Evolutionary conservation across 2,329 filamentous ascomycete species (phyloP), one percentile per base, ranked within the genome.

Genomic region (Aspergillus luchuensis): DNA sequence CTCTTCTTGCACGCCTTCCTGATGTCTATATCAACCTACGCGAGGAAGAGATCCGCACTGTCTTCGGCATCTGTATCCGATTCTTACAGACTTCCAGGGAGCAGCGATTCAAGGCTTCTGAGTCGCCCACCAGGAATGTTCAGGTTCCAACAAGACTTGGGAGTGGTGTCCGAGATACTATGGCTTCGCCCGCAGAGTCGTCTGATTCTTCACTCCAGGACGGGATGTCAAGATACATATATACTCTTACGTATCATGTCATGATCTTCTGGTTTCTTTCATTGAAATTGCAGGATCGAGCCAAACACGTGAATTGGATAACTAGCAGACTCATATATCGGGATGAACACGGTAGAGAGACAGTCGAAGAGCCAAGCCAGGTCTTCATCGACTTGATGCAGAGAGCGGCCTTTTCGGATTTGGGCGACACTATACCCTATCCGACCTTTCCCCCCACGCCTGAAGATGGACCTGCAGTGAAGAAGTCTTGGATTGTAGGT

Each of bases 261-360:
- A 93, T 99, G 66, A 90, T 92, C 1, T 97, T 96, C 73, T 99
- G 95, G 95, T 99, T 98, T 73, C 83, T 99, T 67, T 91, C 92
- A 1, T 76, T 99, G 68, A 94, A 92, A 71, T 84, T 97, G 55
- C 86, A 89, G 39, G 92, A 97, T 72, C 88, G 95, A 54, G 86
- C 89, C 36, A 91, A 87, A 63, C 89, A 96, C 66, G 92, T 97
- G 55, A 87, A 88, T 28, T 97, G 92, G 91, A 97, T 99, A 65
- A 89, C 91, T 10, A 92, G 89, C 70, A 92, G 92, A 65, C 83
- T 99, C 11, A 81, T 86, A 8, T 93, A 94, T 68, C 89, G 85
- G 8, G 91, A 97, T 70, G 84, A 85, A 23, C 85, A 89, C 60
- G 91, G 92, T 15, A 87, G 85, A 43, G 87, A 91, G 58, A 86